Percentiles rank a stretch among this genome's conserved stretches.
These are phyloP conservation scores for Eragrostis nindensis DNA, from an alignment of 176 grass and related monocot genomes.

Conservation along the genomic window DNA sequence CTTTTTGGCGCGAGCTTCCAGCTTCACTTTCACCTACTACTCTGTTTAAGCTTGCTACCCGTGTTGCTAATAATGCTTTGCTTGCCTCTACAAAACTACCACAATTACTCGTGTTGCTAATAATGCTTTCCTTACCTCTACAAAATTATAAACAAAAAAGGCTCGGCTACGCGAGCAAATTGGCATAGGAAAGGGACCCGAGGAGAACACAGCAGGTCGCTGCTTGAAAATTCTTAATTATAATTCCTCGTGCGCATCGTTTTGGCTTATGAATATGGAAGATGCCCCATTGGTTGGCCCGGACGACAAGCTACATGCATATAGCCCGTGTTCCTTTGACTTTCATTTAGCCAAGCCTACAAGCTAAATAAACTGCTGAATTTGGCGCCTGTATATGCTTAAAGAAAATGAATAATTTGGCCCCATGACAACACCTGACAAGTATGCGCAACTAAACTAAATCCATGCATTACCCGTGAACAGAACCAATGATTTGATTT, in stretches of 20 bases:
- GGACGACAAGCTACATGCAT: conserved; percentile 29
- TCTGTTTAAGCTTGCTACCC: conserved; percentile 26
- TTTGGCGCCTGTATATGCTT: conserved; percentile 17
- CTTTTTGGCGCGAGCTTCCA: not conserved
- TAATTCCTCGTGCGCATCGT: conserved; percentile 33
- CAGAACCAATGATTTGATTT: not conserved
- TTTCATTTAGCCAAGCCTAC: conserved; percentile 3
- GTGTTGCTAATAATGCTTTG: not conserved
- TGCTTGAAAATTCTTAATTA: not conserved
- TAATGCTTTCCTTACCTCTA: not conserved
- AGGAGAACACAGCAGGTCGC: conserved; percentile 12
- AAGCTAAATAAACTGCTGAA: conserved; percentile 7
- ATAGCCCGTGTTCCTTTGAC: conserved; percentile 20
- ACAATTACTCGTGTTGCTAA: too few relatives aligned
- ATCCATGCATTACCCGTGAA: not conserved
- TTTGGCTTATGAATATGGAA: conserved; percentile 11
- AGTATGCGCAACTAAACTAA: conserved; percentile 15
- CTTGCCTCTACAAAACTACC: too few relatives aligned
- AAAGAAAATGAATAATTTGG: conserved; percentile 27
- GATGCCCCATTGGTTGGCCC: conserved; percentile 13
- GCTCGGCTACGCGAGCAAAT: conserved; percentile 21
- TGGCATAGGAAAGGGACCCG: conserved; percentile 25
- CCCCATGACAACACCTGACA: conserved; percentile 37
- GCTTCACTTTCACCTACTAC: too few relatives aligned
- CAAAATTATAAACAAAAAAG: too few relatives aligned